Evolutionary conservation across 2,329 filamentous ascomycete genomes (phyloP), one percentile per base, ranked within the genome.

Genomic region (Ambrosiella beaveri): DNA sequence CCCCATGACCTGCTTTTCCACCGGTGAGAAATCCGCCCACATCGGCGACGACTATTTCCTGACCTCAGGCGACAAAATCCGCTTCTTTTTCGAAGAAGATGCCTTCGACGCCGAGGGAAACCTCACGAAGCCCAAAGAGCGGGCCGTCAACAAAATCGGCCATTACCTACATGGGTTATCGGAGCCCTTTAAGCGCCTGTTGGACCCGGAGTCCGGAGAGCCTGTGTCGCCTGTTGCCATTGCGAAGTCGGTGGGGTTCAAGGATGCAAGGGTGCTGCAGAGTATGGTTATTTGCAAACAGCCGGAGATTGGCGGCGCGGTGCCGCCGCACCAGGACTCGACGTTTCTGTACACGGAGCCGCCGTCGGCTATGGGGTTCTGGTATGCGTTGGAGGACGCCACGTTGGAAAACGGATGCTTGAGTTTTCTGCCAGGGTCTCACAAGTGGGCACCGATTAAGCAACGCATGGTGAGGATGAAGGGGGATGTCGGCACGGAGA

Each of bases 241-340:
- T 12, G 88, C 89, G 0, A 73, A 74, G 50, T 77, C 77, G 7
- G 75, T 95, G 9, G 85, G 85, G 1, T 95, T 89, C 72, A 65
- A 64, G 3, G 87, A 95, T 68, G 87, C 90, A 1, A 75, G 85
- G 17, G 80, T 77, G 61, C 75, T 98, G 56, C 93, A 98, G 74
- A 93, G 86, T 68, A 98, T 98, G 93, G 78, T 97, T 36, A 97
- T 98, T 65, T 96, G 89, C 79, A 98, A 98, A 71, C 91, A 96
- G 72, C 90, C 93, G 19, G 88, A 94, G 71, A 96, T 97, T 57
- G 93, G 93, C 36, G 91, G 87, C 19, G 86, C 86, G 1, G 93
- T 97, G 49, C 88, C 86, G 0, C 81, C 88, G 19, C 93, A 98
- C 69, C 90, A 95, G 71, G 91, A 97, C 70, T 88, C 81, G 63